A percentile compares a stretch with the other conserved stretches of the same genome.
Conservation (phyloP, 1,139 yeast species). For the Taphrina wiesneri region DNA sequence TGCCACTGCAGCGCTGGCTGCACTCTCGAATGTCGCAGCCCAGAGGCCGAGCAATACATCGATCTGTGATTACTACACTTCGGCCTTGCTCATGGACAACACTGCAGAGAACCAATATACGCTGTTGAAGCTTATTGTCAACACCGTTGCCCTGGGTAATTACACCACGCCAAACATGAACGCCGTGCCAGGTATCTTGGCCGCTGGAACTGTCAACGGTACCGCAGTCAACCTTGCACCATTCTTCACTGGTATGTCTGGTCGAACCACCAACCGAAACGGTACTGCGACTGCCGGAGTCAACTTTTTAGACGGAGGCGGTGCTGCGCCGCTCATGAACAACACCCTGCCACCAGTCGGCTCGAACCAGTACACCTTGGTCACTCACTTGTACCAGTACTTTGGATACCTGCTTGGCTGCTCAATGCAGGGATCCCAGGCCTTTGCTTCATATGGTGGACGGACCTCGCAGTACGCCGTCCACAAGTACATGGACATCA, state of each 20-base stretch:
- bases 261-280: constrained; percentile 27
- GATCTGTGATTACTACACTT: constrained; percentile 32
- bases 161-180: constrained; percentile 33
- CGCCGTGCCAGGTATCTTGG: constrained; percentile 32
- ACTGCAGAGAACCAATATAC: constrained; percentile 33
- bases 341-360: constrained; percentile 28
- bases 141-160: constrained; percentile 29
- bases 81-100: constrained; percentile 26
- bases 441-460: constrained; percentile 26
- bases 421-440: constrained; percentile 24
- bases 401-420: constrained; percentile 29
- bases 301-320: constrained; percentile 33
- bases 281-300: constrained; percentile 17
- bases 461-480: constrained; percentile 27
- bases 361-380: constrained; percentile 29
- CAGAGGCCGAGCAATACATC: constrained; percentile 32
- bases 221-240: constrained; percentile 24
- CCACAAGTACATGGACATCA: constrained; percentile 30
- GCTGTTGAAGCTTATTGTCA: constrained; percentile 31
- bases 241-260: constrained; percentile 22
- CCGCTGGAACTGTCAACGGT: constrained; percentile 27
- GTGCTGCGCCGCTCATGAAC: constrained; percentile 26
- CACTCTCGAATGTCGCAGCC: constrained; percentile 17
- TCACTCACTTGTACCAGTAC: constrained; percentile 32
- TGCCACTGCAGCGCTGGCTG: constrained; percentile 22